Evolutionary conservation across 202 grass and related monocot species (phyloP).

Genomic region (Tripidium arundinaceum): DNA sequence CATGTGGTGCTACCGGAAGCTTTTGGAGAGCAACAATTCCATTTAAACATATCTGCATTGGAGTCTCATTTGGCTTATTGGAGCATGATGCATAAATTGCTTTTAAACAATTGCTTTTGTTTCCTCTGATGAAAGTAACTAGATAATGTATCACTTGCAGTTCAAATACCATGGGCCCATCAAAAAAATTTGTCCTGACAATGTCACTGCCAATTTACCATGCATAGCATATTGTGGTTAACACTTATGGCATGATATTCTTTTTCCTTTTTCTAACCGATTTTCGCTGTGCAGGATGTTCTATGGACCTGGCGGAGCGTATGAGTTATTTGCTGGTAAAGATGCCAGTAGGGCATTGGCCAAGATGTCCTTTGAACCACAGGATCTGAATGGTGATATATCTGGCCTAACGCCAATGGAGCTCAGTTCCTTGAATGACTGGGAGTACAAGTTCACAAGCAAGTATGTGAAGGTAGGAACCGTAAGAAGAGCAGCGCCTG

Average conservation of each 20-base stretch:
- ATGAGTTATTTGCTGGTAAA: constrained; percentile 74
- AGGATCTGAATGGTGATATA: constrained; percentile 67
- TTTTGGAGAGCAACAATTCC: neutral
- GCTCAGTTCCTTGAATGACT: constrained; percentile 61
- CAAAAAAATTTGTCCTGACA: neutral
- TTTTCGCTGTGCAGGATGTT: constrained; percentile 60
- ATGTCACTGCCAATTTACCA: neutral
- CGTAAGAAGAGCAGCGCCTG: constrained; percentile 23
- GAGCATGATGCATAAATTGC: neutral
- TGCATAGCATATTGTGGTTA: neutral
- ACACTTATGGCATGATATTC: neutral
- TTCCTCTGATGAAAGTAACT: neutral
- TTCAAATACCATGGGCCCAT: neutral
- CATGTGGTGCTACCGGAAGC: neutral
- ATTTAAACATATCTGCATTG: neutral
- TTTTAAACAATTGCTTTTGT: neutral
- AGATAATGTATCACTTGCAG: neutral
- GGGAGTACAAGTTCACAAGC: constrained; percentile 74
- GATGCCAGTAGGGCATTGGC: constrained; percentile 81
- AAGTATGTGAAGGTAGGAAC: constrained; percentile 81
- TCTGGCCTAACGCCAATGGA: constrained; percentile 62
- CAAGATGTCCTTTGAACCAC: constrained; percentile 82
- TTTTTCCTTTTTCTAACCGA: neutral
- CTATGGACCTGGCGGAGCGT: constrained; percentile 78
- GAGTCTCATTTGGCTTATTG: too few relatives aligned